Evolutionary conservation across 331 rosid genomes (phyloP), one percentile per base, ranked within the genome.

Genomic region (Quercus lobata): DNA sequence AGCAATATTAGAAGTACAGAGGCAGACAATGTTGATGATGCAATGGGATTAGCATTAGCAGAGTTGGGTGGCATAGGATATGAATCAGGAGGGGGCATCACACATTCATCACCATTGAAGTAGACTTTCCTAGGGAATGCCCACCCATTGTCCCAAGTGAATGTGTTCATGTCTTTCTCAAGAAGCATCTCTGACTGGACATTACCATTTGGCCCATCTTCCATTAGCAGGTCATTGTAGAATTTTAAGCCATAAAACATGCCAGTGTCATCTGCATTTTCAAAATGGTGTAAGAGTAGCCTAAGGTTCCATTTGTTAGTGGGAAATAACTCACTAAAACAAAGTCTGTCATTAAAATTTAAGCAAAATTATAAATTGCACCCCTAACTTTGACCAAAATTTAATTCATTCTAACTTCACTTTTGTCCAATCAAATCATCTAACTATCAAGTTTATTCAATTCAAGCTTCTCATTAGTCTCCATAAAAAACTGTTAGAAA

Each of bases 31-130:
- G 74, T 57, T 3, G 56, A 21, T 74, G 82, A 57, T 63, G 79
- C 78, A 27, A 25, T 29, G 22, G 78, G 83, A 32, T 41, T 22
- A 25, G 29, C 65, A 72, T 65, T 54, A 71, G 91, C 90, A 46
- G 96, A 89, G 86, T 92, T 94, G 16, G 97, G 97, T 72, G 92
- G 88, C 81, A 78, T 77, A 70, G 98, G 98, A 87, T 90, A 94
- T 37, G 88, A 76, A 68, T 94, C 97, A 9, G 97, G 98, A 57
- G 94, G 97, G 44, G 97, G 98, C 37, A 92, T 71, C 96, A 88
- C 88, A 21, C 98, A 94, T 83, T 94, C 98, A 55, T 93, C 94
- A 15, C 98, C 98, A 60, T 94, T 92, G 85, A 94, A 94, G 88
- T 94, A 93, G 35, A 94, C 89, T 68, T 84, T 90, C 79, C 98